phyloP scores from a whole-genome alignment of 805 yeast genomes.

The Wickerhamiella spandovensis region DNA sequence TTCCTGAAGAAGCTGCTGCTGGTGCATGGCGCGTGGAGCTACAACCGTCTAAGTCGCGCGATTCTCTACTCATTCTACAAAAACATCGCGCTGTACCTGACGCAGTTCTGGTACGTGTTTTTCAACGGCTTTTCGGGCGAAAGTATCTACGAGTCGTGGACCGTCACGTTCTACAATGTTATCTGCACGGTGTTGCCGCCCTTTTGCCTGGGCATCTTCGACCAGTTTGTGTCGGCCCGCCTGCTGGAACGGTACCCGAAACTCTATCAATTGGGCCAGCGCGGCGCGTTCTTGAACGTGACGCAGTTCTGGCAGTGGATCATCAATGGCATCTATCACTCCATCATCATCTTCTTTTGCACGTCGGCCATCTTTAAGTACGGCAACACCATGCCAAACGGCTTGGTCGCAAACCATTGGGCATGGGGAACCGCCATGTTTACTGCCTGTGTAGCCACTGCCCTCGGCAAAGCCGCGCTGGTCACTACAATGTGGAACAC shows the following conservation, averaged over 20 bases:
- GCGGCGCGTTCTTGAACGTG: constrained; percentile 78
- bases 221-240: constrained; percentile 87
- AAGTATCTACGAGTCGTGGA: constrained; percentile 94
- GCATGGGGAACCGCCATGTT: constrained; percentile 85
- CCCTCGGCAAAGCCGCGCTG: constrained; percentile 88
- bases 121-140: constrained; percentile 89
- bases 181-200: constrained; percentile 93
- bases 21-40: constrained; percentile 97
- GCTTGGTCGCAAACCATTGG: constrained; percentile 78
- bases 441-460: constrained; percentile 77
- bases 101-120: constrained; percentile 97
- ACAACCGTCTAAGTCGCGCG: constrained; percentile 85
- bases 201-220: constrained; percentile 89
- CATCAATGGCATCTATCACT: constrained; percentile 86
- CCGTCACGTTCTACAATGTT: constrained; percentile 89
- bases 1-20: constrained; percentile 67
- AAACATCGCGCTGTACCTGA: constrained; percentile 89
- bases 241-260: constrained; percentile 86
- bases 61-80: constrained; percentile 91
- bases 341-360: constrained; percentile 69
- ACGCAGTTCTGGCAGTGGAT: constrained; percentile 97
- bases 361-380: constrained; percentile 52
- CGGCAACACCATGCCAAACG: constrained; percentile 50
- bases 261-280: constrained; percentile 80
- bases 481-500: constrained; percentile 91